phyloP scores from a whole-genome alignment of 148 eudicot species.

The Camellia sinensis region DNA sequence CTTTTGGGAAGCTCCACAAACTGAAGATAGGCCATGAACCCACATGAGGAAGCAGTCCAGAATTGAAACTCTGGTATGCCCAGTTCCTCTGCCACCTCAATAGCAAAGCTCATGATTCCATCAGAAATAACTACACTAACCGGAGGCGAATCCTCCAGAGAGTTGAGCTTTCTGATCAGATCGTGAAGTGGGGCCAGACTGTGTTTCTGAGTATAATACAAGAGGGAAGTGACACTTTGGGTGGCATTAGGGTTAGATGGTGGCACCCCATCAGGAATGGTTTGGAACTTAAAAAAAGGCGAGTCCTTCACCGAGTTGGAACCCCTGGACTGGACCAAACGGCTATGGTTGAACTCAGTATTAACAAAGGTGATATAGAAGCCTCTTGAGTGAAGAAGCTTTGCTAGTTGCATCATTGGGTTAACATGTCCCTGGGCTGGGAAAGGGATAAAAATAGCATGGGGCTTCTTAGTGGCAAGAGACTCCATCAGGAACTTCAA shows the following conservation, averaged over 20 bases:
- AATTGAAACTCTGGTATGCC: constrained; percentile 11
- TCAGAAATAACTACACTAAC: constrained; percentile 13
- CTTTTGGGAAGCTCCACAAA: constrained; percentile 13
- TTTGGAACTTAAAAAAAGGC: not conserved
- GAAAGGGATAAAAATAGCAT: constrained; percentile 17
- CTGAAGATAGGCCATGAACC: constrained; percentile 16
- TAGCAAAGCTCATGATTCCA: constrained; percentile 15
- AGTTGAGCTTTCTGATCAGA: not conserved
- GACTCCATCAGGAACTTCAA: not conserved
- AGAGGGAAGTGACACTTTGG: constrained; percentile 6
- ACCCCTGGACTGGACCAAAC: constrained; percentile 13
- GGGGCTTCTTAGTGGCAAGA: constrained; percentile 8
- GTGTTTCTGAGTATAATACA: not conserved
- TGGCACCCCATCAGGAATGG: constrained; percentile 9
- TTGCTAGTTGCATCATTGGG: constrained; percentile 22
- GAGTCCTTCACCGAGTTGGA: constrained; percentile 9
- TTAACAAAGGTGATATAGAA: constrained; percentile 16
- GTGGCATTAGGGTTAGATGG: constrained; percentile 15
- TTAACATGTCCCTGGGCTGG: constrained; percentile 25
- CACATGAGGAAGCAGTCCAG: constrained; percentile 18
- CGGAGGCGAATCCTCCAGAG: constrained; percentile 9
- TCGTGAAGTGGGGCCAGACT: not conserved
- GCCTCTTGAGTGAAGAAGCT: constrained; percentile 22
- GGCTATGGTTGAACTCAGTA: constrained; percentile 8
- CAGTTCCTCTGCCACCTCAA: constrained; percentile 11